Conservation (phyloP, 2,329 filamentous ascomycete genomes). For the Cryoendolithus antarcticus region DNA sequence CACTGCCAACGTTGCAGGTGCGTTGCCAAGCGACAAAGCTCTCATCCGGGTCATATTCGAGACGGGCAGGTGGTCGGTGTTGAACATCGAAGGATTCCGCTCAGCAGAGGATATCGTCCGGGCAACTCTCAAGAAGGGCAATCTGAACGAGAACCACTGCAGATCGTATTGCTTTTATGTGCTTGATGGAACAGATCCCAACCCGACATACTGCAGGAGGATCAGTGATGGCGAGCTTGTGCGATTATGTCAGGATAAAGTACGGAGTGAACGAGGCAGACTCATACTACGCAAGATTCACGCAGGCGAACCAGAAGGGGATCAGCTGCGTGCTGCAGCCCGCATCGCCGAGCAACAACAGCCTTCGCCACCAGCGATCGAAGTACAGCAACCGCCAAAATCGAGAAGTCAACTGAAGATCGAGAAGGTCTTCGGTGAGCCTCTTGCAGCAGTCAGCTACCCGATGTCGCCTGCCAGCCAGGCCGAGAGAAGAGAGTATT, state of each 20-base stretch:
- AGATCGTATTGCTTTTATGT: conserved; percentile 97
- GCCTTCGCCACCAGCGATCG: conserved; percentile 41
- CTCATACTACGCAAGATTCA: conserved; percentile 89
- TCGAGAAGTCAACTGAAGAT: conserved; percentile 77
- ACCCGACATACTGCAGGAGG: conserved; percentile 67
- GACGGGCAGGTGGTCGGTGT: conserved; percentile 79
- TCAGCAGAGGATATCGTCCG: conserved; percentile 88
- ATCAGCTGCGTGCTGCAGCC: conserved; percentile 77
- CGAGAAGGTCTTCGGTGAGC: conserved; percentile 78
- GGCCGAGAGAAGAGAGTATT: conserved; percentile 51
- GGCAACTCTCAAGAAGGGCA: conserved; percentile 76
- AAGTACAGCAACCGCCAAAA: conserved; percentile 48
- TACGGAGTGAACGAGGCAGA: conserved; percentile 74
- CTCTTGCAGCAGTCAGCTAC: conserved; percentile 72
- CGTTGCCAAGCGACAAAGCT: conserved; percentile 72
- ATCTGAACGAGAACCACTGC: conserved; percentile 77
- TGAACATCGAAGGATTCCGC: conserved; percentile 84
- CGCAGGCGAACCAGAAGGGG: conserved; percentile 72
- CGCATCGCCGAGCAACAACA: conserved; percentile 76
- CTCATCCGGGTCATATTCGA: conserved; percentile 90
- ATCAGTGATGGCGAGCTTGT: conserved; percentile 80
- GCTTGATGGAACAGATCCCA: conserved; percentile 70
- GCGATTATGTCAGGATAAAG: conserved; percentile 78
- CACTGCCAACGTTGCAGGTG: conserved; percentile 50
- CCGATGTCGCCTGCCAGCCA: conserved; percentile 70